These are phyloP conservation scores for Oleoguttula mirabilis DNA, from an alignment of 495 filamentous ascomycete species.

Conservation along the genomic window DNA sequence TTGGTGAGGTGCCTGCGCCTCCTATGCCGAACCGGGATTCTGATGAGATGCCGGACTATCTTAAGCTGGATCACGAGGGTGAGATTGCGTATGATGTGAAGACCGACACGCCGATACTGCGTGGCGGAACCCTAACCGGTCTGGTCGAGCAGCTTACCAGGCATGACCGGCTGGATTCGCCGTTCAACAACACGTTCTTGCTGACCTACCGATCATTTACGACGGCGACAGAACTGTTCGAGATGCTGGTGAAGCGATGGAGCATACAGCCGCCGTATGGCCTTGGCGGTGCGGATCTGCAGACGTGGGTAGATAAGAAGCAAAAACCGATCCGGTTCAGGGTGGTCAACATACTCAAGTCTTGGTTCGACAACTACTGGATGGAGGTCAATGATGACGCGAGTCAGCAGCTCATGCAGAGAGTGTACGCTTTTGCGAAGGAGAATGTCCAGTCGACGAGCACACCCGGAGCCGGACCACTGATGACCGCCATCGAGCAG, in stretches of 20 bases:
- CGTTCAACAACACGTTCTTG: conserved; percentile 94
- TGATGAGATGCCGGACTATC: conserved; percentile 70
- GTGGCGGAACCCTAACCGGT: conserved; percentile 77
- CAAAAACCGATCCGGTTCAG: conserved; percentile 91
- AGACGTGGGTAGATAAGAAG: conserved; percentile 83
- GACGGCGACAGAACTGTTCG: conserved; percentile 76
- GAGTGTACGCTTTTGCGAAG: conserved; percentile 81
- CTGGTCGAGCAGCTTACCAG: conserved; percentile 93
- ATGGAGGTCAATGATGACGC: conserved; percentile 85
- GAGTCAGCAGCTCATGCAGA: conserved; percentile 70
- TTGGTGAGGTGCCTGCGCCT: conserved; percentile 66
- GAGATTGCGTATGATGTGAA: conserved; percentile 86
- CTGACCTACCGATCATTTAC: conserved; percentile 96
- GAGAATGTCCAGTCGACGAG: conserved; percentile 85
- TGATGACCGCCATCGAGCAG: conserved; percentile 78
- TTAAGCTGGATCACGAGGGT: conserved; percentile 78
- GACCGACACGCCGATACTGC: conserved; percentile 53
- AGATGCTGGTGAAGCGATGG: conserved; percentile 81
- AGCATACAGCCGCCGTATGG: conserved; percentile 86
- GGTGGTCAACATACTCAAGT: conserved; percentile 94
- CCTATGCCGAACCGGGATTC: conserved; percentile 38
- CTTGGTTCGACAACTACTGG: conserved; percentile 97
- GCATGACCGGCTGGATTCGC: conserved; percentile 90
- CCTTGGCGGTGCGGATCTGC: conserved; percentile 60
- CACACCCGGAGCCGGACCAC: conserved; percentile 68